Conservation (phyloP, 1,139 yeast species). For the Suhomyces bolitotheri region DNA sequence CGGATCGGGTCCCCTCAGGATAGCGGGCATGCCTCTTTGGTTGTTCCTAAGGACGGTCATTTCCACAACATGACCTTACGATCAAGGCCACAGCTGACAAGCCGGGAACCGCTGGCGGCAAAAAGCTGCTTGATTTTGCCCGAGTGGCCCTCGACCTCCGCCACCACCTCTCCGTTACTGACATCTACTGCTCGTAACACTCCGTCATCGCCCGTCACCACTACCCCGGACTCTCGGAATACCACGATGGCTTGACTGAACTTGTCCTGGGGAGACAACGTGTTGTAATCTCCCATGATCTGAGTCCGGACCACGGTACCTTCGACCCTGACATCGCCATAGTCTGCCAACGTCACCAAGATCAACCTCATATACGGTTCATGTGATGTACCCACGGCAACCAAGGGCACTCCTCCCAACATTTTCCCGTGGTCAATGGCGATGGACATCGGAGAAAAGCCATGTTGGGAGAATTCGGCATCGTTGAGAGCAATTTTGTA, state of each 20-base stretch:
- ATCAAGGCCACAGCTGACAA: background rate
- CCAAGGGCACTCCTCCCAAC: slow-evolving; percentile 23
- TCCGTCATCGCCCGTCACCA: slow-evolving; percentile 77
- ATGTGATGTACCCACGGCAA: slow-evolving; percentile 71
- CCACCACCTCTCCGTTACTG: slow-evolving; percentile 25
- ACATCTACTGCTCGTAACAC: slow-evolving; percentile 57
- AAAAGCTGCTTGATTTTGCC: slow-evolving; percentile 49
- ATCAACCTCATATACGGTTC: slow-evolving; percentile 73
- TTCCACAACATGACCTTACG: background rate
- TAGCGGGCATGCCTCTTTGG: background rate
- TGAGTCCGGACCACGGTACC: slow-evolving; percentile 35
- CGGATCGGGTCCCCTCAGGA: slow-evolving; percentile 1
- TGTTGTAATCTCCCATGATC: slow-evolving; percentile 56
- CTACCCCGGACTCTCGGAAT: slow-evolving; percentile 42
- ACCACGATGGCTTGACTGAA: slow-evolving; percentile 56
- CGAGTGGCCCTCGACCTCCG: slow-evolving; percentile 32
- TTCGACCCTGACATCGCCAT: slow-evolving; percentile 6
- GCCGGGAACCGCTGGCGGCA: background rate
- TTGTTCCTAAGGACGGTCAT: background rate
- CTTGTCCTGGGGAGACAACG: slow-evolving; percentile 71
- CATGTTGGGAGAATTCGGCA: slow-evolving; percentile 69
- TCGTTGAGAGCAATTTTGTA: slow-evolving; percentile 66
- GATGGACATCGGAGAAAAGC: slow-evolving; percentile 61
- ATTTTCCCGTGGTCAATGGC: slow-evolving; percentile 22
- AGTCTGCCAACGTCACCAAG: slow-evolving; percentile 44